Conservation (phyloP, 1,139 yeast genomes). For the Scheffersomyces illinoinensis region DNA sequence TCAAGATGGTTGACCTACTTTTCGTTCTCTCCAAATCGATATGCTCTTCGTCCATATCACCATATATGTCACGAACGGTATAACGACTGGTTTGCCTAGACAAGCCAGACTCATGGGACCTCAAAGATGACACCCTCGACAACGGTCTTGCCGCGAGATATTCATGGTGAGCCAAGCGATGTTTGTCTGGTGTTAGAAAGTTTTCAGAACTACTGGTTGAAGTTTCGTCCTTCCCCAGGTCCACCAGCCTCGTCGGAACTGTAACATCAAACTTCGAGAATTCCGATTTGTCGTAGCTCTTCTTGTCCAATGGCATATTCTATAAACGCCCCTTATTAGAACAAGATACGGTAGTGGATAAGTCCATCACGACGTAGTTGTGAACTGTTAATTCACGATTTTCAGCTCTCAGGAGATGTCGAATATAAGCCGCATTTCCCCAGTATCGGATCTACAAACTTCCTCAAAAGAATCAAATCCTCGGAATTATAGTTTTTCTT, state of each 20-base stretch:
- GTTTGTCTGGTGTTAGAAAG: not conserved
- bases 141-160: not conserved
- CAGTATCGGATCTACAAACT: not conserved
- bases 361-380: not conserved
- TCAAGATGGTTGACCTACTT: slow-evolving; percentile 40
- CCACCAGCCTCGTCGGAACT: not conserved
- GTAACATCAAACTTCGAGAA: not conserved
- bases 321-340: not conserved
- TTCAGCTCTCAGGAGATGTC: not conserved
- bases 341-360: not conserved
- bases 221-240: not conserved
- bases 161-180: not conserved
- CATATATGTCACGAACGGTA: slow-evolving; percentile 19
- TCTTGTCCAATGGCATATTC: not conserved
- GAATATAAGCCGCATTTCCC: not conserved
- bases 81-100: slow-evolving; percentile 4
- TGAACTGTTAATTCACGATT: not conserved
- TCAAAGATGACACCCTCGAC: not conserved
- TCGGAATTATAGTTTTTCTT: not conserved
- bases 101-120: not conserved
- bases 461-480: not conserved
- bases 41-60: slow-evolving; percentile 23
- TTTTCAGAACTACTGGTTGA: not conserved
- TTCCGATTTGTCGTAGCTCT: not conserved
- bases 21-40: slow-evolving; percentile 36